Evolutionary conservation across 83 land plant genomes (phyloP), one percentile per base, ranked within the genome.

Genomic region (Larix sibirica): DNA sequence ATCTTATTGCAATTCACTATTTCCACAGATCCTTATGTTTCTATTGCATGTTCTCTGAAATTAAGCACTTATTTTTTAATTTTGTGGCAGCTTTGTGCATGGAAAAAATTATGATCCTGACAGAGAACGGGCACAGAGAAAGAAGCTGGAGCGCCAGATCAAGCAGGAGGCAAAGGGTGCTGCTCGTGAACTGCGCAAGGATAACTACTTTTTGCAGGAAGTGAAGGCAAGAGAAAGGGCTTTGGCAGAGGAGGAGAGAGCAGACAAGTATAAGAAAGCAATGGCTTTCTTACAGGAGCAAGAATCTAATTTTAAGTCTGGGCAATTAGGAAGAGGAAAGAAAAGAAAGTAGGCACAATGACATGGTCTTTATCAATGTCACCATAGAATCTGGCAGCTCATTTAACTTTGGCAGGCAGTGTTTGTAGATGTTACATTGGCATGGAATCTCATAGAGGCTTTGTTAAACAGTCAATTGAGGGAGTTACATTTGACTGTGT

Each of bases 51-150:
- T 14, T 40, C 20, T 63, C 40, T 78, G n/a, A 26, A 7, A 40
- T 16, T 77, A 16, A 33, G n/a, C 31, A 79, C 54, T 36, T 42
- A 20, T 70, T 68, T 47, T 78, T 75, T 1, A 38, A 14, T 50
- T 47, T 50, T 36, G 62, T 80, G 81, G 66, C 98, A 97, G 98
- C 85, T 97, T 83, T 94, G 94, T 91, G 7, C 90, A 90, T 81
- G 99, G 99, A 6, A 89, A 92, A 81, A 93, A 95, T 80, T 97
- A 97, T 83, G 98, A 97, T 83, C 98, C 96, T 65, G 97, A 97
- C 81, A 90, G 93, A 71, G 97, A 92, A 80, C 81, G 95, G 60
- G 94, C 95, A 23, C 92, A 95, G 79, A 81, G 50, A 79, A 94
- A 90, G 85, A 95, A 92, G 70, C 62, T 97, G 81, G 85, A 85